Evolutionary conservation across 345 rosid species (phyloP), one percentile per base, ranked within the genome.

Genomic region (Brassica rapa): DNA sequence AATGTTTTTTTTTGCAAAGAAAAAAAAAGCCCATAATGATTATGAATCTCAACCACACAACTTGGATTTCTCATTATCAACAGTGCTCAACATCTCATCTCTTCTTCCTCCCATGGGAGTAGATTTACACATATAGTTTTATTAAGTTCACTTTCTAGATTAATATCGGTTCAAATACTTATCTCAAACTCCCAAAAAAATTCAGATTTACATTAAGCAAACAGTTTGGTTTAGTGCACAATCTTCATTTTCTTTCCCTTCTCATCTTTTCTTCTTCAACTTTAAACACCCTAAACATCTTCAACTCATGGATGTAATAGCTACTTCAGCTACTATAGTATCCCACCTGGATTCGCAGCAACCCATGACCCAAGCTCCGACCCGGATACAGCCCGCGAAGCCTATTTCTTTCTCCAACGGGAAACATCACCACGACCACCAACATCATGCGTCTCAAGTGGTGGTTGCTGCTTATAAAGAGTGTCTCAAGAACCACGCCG

Each of bases 401-500:
- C 88, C 89, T 15, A 16, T 86, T 29, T 76, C 87, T 53, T 89
- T 85, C 83, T 82, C 91, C 8, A 91, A 91, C 78, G 97, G 94
- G n/a, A 89, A 87, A 82, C 97, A 85, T 56, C 83, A 70, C 63
- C 83, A 32, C 68, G 71, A 62, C 66, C 82, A 62, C 16, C 78
- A 57, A 30, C 87, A 56, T 46, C 86, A 25, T 4, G 80, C 68
- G 25, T 80, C 68, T 30, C 84, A 80, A 9, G 84, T 84, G 9
- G 81, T 81, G 9, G 81, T 81, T 25, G 61, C 81, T 14, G 66
- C 80, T 37, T 91, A 87, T 63, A 88, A 77, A 77, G 89, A 91
- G 84, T 91, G 97, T 78, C 85, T 84, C 25, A 91, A 86, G 83
- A 91, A 91, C 74, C 97, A 91, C 66, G 97, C 97, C 3, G 97